Evolutionary conservation across 495 filamentous ascomycete species (phyloP), one percentile per base, ranked within the genome.

Genomic region (Hypoxylon intermedium): DNA sequence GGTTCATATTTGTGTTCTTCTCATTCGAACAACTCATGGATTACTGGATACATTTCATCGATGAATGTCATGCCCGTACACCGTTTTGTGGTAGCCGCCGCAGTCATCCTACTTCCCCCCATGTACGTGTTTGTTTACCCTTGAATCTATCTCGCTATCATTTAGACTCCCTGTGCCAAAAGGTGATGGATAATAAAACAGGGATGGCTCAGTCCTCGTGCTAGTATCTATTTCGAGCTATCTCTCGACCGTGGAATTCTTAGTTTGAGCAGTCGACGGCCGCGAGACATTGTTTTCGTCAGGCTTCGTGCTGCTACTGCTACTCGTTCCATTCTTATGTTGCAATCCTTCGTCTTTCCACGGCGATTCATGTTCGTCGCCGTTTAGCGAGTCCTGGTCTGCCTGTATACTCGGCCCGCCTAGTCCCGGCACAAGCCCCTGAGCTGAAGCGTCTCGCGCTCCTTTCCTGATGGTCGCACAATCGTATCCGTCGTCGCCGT

Each of bases 331-430:
- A 2, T 38, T 15, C 42, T 20, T 36, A 18, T 19, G 31, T 19
- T 37, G 54, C 19, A 60, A 9, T 5, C 54, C 55, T 9, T 66
- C 65, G 36, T 67, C 56, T 31, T 50, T 63, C 68, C 58, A 66
- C 13, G 66, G 68, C 4, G 62, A 64, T 9, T 65, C 56, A 2
- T 50, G 11, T 9, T 51, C 44, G 9, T 46, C 37, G n/a, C 5
- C 46, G 33, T 58, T 55, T 19, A 44, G 13, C 16, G 43, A 48
- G 12, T 60, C 48, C 30, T 46, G 48, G 19, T 53, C 54, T 9
- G 33, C 45, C 9, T 42, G 47, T 51, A 53, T 72, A 54, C n/a
- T 43, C 48, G 33, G 65, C 67, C 11, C 67, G 11, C 36, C 19
- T n/a, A 53, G 20, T 5, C 26, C 53, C 42, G 63, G 13, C 61